phyloP scores from a whole-genome alignment of 345 rosid genomes.

The Turnera subulata region DNA sequence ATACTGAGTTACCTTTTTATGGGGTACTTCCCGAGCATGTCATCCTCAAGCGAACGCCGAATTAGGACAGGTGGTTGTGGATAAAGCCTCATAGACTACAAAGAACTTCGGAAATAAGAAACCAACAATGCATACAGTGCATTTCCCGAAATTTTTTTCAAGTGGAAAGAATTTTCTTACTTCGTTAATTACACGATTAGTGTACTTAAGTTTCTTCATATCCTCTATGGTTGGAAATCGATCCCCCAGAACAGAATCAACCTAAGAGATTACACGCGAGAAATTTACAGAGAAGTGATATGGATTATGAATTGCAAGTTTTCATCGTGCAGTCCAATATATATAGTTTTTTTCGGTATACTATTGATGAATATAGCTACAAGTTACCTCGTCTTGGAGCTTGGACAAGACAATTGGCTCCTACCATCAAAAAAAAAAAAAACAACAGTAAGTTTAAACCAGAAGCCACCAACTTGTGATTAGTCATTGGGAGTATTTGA shows the following conservation, averaged over 20 bases:
- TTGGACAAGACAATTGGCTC: conserved; percentile 73
- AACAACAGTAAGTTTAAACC: not conserved
- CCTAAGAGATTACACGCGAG: conserved; percentile 37
- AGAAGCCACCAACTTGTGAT: too few species aligned
- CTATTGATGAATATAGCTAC: not conserved
- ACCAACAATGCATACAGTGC: conserved; percentile 1
- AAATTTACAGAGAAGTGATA: not conserved
- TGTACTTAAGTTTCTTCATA: conserved; percentile 84
- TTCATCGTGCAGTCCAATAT: too few species aligned
- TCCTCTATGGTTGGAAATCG: conserved; percentile 77
- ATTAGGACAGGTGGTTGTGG: conserved; percentile 98
- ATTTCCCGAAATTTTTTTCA: conserved; percentile 1
- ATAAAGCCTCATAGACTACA: conserved; percentile 83
- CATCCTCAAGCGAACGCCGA: conserved; percentile 73
- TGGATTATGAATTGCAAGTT: not conserved
- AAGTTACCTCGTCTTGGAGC: conserved; percentile 80
- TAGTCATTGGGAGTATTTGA: too few species aligned
- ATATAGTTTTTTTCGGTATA: not conserved
- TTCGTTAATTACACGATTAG: conserved; percentile 90
- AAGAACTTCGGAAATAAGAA: conserved; percentile 17
- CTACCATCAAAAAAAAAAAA: conserved; percentile 33
- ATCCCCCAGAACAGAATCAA: conserved; percentile 87
- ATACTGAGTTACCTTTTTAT: conserved; percentile 50
- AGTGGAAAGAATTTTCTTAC: conserved; percentile 30
- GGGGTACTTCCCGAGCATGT: conserved; percentile 75